Percentiles rank a stretch among this genome's conserved stretches.
Conservation (phyloP, 2,329 filamentous ascomycete genomes). For the Fonsecaea pedrosoi region DNA sequence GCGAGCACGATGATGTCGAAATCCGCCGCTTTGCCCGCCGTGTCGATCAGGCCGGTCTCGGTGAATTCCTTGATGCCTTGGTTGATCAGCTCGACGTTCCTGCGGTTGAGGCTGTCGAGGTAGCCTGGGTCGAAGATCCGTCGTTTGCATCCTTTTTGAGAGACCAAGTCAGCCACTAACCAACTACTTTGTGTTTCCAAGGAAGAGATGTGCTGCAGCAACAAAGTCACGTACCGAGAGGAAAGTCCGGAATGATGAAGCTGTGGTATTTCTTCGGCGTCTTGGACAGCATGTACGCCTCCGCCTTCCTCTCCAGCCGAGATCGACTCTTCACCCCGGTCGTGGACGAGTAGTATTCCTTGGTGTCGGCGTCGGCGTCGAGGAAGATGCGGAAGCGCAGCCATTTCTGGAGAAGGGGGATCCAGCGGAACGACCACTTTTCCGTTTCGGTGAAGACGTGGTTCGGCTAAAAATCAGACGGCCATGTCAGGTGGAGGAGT, state of each 20-base stretch:
- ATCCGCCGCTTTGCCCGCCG: neutral
- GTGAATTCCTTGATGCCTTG: conserved; percentile 20
- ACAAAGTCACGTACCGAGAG: conserved; percentile 50
- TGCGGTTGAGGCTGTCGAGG: conserved; percentile 58
- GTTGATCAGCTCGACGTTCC: conserved; percentile 59
- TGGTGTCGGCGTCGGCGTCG: conserved; percentile 45
- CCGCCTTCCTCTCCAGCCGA: conserved; percentile 14
- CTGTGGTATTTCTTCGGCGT: conserved; percentile 67
- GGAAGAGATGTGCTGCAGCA: no score
- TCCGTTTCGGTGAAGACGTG: conserved; percentile 47
- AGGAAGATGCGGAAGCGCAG: conserved; percentile 23
- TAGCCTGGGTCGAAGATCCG: conserved; percentile 66
- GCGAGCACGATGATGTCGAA: conserved; percentile 47
- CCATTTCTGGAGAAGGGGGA: conserved; percentile 21
- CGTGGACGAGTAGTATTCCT: conserved; percentile 50
- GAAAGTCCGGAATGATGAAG: conserved; percentile 66
- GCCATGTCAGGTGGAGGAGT: neutral
- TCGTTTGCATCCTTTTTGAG: conserved; percentile 58
- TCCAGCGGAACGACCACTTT: conserved; percentile 53
- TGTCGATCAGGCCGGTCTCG: conserved; percentile 17
- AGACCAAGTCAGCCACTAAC: no score
- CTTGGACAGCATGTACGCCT: conserved; percentile 52
- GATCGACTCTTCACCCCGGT: conserved; percentile 9
- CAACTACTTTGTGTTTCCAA: no score
- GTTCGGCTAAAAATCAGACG: conserved; percentile 38